Base-by-base conservation (phyloP, 768 basidiomycete species). In the Mycena latifolia region DNA sequence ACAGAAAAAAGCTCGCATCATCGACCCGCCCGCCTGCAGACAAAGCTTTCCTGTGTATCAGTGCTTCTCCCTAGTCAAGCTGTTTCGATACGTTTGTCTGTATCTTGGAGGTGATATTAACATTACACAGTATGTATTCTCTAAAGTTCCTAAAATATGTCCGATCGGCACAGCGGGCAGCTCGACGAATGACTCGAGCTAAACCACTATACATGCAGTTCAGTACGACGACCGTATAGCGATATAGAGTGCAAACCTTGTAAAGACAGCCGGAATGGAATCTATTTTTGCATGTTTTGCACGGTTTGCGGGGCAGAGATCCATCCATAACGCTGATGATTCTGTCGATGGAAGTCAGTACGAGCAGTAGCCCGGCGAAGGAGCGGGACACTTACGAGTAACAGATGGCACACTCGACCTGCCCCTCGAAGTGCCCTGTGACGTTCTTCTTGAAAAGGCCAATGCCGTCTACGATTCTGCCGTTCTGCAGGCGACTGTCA, bases 401-500 rank as follows among this genome's bases (percentile, higher is more conserved):
- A 73, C 95, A 97, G 65, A 99, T 98, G 1, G 97, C 94, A 77
- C 98, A 99, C 71, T 97, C 95, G 3, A 93, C 93, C 75, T 96
- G 92, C 8, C 97, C 97, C 69, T 97, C 94, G 73, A 99, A 99
- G 76, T 99, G 95, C 22, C 93, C 84, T 0, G 89, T 84, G 47
- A 96, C 95, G 74, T 98, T 99, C 79, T 92, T 94, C 79, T 96
- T 96, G 86, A 98, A 99, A 63, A 97, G 80, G 7, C 86, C 85
- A 22, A 99, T 77, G 0, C 93, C 96, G 74, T 99, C 98, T 12
- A 93, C 84, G 29, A 99, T 91, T 53, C 91, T 87, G 8, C 96
- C 96, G 71, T 95, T 96, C 96, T 98, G 75, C 29, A 10, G 2
- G 22, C n/a, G 4, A 12, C 41, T 12, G n/a, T 14, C 20, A 41